Percentiles rank a stretch among this genome's conserved stretches.
phyloP scores from a whole-genome alignment of 164 flowering plant species.

The Litsea cubeba region DNA sequence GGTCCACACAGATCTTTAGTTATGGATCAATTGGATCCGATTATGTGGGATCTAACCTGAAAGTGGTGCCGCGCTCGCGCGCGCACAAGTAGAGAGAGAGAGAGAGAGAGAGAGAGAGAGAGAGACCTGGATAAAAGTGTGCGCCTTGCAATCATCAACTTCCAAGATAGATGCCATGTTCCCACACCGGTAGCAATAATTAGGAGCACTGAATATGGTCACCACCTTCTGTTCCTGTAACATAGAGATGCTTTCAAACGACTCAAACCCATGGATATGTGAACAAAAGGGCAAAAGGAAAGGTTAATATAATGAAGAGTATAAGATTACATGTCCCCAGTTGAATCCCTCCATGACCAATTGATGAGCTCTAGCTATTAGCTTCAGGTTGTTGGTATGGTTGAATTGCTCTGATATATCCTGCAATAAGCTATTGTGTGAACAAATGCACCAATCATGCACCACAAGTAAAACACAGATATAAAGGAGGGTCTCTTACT shows the following conservation, averaged over 20 bases:
- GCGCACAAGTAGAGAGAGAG: not conserved
- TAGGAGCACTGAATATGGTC: constrained; percentile 95
- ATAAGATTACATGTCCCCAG: constrained; percentile 80
- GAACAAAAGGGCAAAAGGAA: not conserved
- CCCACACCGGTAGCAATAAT: constrained; percentile 96
- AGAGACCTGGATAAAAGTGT: constrained; percentile 89
- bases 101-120: constrained; percentile 13
- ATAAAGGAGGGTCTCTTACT: constrained; percentile 24
- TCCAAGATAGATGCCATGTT: constrained; percentile 97
- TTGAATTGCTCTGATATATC: constrained; percentile 97
- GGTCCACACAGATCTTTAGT: no score
- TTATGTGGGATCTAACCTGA: no score
- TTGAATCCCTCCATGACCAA: constrained; percentile 98
- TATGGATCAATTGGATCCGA: no score
- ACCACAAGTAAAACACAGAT: not conserved
- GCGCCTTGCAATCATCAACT: constrained; percentile 92
- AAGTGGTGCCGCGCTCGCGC: no score
- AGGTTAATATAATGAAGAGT: not conserved
- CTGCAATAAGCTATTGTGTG: constrained; percentile 23
- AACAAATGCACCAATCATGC: not conserved
- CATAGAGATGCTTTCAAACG: not conserved
- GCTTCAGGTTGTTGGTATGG: constrained; percentile 82
- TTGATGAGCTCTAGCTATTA: constrained; percentile 97
- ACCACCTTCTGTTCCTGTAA: constrained; percentile 93
- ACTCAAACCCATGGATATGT: not conserved